These are phyloP conservation scores for Pseudomicrostroma phylloplanum DNA, from an alignment of 1,284 basidiomycete genomes.

Conservation along the genomic window DNA sequence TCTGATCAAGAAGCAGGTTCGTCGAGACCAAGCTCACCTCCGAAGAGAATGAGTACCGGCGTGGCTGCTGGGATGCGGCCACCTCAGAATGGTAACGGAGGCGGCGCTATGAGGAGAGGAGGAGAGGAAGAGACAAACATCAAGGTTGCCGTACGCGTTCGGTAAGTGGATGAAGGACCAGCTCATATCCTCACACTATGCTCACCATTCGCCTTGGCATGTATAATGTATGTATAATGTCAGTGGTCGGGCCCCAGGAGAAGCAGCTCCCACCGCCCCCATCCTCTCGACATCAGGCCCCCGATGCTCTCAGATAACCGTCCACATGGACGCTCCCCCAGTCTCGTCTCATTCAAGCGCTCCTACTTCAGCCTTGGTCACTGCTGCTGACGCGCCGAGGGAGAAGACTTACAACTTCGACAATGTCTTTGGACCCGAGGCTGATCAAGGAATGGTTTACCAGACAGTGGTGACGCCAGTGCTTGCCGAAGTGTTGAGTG, in stretches of 20 bases:
- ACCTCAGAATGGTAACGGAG: slow-evolving; percentile 8
- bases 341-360: slow-evolving; percentile 27
- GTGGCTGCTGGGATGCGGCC: not conserved
- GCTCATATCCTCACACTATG: not conserved
- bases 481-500: slow-evolving; percentile 83
- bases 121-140: slow-evolving; percentile 36
- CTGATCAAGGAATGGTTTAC: slow-evolving; percentile 90
- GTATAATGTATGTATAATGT: not conserved
- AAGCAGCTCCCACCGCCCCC: slow-evolving; percentile 19
- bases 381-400: slow-evolving; percentile 21
- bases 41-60: not conserved
- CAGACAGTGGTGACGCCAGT: slow-evolving; percentile 87
- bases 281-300: slow-evolving; percentile 38
- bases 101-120: slow-evolving; percentile 9
- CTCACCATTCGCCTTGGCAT: not conserved
- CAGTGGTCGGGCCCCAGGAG: slow-evolving; percentile 26
- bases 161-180: slow-evolving; percentile 14
- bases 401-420: slow-evolving; percentile 48
- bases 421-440: slow-evolving; percentile 82
- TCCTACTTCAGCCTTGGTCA: slow-evolving; percentile 19
- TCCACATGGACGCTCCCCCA: slow-evolving; percentile 30
- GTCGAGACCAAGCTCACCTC: not conserved
- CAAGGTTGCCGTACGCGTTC: slow-evolving; percentile 46
- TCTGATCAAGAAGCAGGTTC: not conserved
- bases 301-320: slow-evolving; percentile 33